These are phyloP conservation scores for Blastocystis sp. DNA, from an alignment of 352 stramenopile species.

Conservation along the genomic window DNA sequence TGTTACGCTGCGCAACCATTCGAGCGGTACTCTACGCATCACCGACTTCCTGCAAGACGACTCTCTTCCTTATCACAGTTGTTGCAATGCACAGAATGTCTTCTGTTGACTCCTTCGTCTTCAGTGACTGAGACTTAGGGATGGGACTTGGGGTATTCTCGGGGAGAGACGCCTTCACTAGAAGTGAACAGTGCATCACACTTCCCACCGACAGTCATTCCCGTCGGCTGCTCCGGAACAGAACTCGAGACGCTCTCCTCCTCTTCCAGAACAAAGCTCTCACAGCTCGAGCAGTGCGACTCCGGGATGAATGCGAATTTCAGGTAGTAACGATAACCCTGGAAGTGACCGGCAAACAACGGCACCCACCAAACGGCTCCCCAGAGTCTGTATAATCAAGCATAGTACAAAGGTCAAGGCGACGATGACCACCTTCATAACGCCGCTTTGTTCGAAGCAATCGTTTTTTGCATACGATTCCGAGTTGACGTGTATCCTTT, in stretches of 20 bases:
- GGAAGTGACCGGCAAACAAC: not conserved
- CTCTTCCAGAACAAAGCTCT: too few relatives aligned
- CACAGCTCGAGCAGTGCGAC: not conserved
- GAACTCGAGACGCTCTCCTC: too few relatives aligned
- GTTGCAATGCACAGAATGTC: not conserved
- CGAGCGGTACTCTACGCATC: not conserved
- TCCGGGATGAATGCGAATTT: not conserved
- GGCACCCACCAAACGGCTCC: not conserved
- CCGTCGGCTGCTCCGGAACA: too few relatives aligned
- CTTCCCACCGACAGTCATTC: too few relatives aligned
- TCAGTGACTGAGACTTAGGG: not conserved
- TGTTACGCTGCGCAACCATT: slow-evolving; percentile 13
- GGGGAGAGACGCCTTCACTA: not conserved
- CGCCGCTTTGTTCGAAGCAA: not conserved
- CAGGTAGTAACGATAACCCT: not conserved
- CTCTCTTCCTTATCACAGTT: slow-evolving; percentile 6
- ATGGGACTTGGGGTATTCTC: not conserved
- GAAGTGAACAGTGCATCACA: too few relatives aligned
- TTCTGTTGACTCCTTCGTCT: not conserved
- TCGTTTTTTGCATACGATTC: not conserved
- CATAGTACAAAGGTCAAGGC: not conserved
- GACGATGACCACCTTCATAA: not conserved
- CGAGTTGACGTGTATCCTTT: not conserved
- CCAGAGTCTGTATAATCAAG: not conserved
- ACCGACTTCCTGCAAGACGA: not conserved